Conservation (phyloP, 202 grass and related monocot species). For the Dendrocalamus latiflorus region DNA sequence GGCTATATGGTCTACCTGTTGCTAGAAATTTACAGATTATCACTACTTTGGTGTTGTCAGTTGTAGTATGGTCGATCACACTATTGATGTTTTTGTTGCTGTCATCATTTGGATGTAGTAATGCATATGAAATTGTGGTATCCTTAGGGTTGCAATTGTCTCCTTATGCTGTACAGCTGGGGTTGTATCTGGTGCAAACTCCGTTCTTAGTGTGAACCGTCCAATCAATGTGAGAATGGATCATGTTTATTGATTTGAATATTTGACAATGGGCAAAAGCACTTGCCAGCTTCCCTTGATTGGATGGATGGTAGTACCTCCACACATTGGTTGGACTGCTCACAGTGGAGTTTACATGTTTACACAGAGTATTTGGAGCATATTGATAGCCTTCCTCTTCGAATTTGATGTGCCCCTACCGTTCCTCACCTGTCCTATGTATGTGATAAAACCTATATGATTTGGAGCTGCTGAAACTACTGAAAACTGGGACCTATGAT, state of each 20-base stretch:
- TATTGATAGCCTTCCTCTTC: background rate
- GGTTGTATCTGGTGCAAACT: background rate
- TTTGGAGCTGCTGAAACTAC: background rate
- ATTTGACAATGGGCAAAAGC: background rate
- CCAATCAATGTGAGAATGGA: background rate
- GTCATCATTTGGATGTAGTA: background rate
- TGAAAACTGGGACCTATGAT: background rate
- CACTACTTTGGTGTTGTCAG: background rate
- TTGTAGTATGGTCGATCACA: background rate
- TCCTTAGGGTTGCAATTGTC: background rate
- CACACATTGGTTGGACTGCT: background rate
- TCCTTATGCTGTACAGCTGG: background rate
- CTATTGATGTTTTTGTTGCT: background rate
- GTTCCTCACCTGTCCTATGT: background rate
- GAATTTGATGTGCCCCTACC: background rate
- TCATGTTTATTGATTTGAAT: background rate
- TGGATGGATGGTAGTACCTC: background rate
- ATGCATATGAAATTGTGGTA: background rate
- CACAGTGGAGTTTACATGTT: background rate
- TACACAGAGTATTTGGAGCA: background rate
- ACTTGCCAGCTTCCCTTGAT: background rate
- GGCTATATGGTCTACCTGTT: background rate
- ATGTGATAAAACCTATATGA: background rate
- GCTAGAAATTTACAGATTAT: background rate
- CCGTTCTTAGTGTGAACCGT: background rate